Evolutionary conservation across 2,329 filamentous ascomycete genomes (phyloP), one percentile per base, ranked within the genome.

Genomic region (Cladosporium sp.): DNA sequence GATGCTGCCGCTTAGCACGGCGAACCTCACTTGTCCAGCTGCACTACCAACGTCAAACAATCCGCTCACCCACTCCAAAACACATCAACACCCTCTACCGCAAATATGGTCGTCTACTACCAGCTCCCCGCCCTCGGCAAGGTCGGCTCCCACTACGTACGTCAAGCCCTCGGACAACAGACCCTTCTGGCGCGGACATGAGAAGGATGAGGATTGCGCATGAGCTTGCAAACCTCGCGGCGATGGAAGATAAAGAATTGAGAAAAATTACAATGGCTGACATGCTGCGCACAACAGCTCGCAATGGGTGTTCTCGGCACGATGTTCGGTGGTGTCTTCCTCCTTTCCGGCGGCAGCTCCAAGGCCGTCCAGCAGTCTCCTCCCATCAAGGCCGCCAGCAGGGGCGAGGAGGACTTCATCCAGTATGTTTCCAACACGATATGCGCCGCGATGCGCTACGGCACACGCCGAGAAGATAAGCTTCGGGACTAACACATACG

Each of bases 321-420:
- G 20, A 71, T 80, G 19, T 81, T 81, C 69, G 76, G 60, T 59
- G 72, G 74, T 61, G 77, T 77, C 61, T 72, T 74, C 64, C 76
- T 68, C 61, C 71, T 79, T 63, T 74, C 76, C 51, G 74, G 76
- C 65, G 72, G 77, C 61, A 78, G 78, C 61, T 73, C 75, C 65
- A 78, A 80, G 70, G 73, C 76, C 66, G 72, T 76, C 62, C 74
- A 76, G 63, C 67, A 73, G 64, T 71, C 76, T 62, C 85, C 85
- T 58, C 82, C 84, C 42, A 84, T 87, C 75, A 84, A 85, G 70
- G 84, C 85, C 55, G 77, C 78, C 69, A 86, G 82, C 77, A 85
- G 85, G 75, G 84, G 87, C 66, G 85, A 88, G 77, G 85, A 87
- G 77, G 80, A 81, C 69, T 88, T 87, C 74, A 84, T 88, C 70